Evolutionary conservation across 371 early-diverging fungal genomes (phyloP), one percentile per base, ranked within the genome.

Genomic region (Zopfochytrium polystomum): DNA sequence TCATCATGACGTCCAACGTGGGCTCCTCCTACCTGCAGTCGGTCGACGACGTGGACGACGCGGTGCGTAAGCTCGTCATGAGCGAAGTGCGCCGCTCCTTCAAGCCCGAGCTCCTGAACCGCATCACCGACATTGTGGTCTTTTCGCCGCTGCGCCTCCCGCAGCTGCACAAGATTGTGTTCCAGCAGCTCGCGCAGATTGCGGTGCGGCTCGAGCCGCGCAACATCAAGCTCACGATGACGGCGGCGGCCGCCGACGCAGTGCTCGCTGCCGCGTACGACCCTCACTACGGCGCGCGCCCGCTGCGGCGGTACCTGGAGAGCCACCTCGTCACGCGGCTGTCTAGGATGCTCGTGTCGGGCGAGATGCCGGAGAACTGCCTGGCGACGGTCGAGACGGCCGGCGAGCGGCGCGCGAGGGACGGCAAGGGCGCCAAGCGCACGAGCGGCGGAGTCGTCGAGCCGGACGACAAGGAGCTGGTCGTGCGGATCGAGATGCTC

Each of bases 91-190:
- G 80, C 48, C 60, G 63, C 26, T 72, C 71, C 22, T 84, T 92
- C 81, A 85, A 90, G 44, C 91, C 91, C 13, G 91, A 92, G 68
- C 77, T 93, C 57, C 76, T 93, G 25, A 93, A 93, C 74, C 78
- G 93, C 9, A 85, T 93, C 33, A 91, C 90, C 57, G 87, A 88
- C 58, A 83, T 91, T 52, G 78, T 90, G n/a, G 70, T 89, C 50
- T 93, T 93, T 76, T 78, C 84, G 48, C 78, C 85, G 23, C 77
- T 93, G 11, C 54, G 57, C 30, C 64, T 26, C 53, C 9, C 52
- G 42, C 70, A 80, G 31, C 77, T 91, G 32, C 63, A 68, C 30
- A 63, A 75, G 35, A 91, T 92, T 47, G 82, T 88, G 32, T 66
- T 65, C 26, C 74, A 85, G 56, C 88, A 87, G 70, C 69, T 90